phyloP scores from a whole-genome alignment of 1,284 basidiomycete genomes.

The Apiotrichum montevideense region DNA sequence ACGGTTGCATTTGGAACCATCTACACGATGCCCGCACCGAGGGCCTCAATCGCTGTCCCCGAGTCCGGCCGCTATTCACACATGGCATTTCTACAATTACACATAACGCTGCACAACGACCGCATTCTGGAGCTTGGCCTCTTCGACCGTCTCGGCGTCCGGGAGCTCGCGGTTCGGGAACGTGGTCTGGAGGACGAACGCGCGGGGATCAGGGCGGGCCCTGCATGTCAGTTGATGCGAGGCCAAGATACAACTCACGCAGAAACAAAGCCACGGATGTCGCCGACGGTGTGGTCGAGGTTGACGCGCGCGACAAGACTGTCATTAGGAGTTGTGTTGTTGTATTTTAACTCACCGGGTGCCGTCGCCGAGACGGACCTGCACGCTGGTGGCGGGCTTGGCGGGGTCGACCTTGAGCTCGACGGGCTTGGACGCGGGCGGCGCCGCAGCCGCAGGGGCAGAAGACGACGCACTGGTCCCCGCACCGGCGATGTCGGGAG shows the following conservation, averaged over 20 bases:
- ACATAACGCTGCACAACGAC: conserved; percentile 72
- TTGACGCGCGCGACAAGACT: conserved; percentile 79
- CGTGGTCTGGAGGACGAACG: conserved; percentile 73
- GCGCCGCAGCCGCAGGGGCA: conserved; percentile 15
- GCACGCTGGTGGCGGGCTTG: conserved; percentile 79
- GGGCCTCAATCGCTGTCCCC: too few relatives aligned
- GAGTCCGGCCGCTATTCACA: too few relatives aligned
- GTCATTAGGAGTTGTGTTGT: neutral
- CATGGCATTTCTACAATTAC: conserved; percentile 2
- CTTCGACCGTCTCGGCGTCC: conserved; percentile 63
- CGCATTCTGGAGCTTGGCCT: conserved; percentile 67
- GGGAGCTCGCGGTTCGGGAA: conserved; percentile 74
- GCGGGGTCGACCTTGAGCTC: conserved; percentile 48
- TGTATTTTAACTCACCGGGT: conserved; percentile 47
- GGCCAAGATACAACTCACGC: conserved; percentile 59
- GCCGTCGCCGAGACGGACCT: conserved; percentile 85
- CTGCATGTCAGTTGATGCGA: conserved; percentile 45
- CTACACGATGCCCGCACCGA: too few relatives aligned
- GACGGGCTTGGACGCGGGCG: conserved; percentile 16
- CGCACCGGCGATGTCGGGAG: conserved; percentile 4
- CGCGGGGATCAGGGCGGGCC: conserved; percentile 63
- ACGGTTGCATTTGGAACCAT: too few relatives aligned
- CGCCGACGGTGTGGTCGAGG: conserved; percentile 79
- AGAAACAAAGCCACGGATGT: conserved; percentile 81
- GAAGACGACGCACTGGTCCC: conserved; percentile 23